Evolutionary conservation across 192 early-diverging fungal species (phyloP).

Genomic region (Jimgerdemannia lactiflua): DNA sequence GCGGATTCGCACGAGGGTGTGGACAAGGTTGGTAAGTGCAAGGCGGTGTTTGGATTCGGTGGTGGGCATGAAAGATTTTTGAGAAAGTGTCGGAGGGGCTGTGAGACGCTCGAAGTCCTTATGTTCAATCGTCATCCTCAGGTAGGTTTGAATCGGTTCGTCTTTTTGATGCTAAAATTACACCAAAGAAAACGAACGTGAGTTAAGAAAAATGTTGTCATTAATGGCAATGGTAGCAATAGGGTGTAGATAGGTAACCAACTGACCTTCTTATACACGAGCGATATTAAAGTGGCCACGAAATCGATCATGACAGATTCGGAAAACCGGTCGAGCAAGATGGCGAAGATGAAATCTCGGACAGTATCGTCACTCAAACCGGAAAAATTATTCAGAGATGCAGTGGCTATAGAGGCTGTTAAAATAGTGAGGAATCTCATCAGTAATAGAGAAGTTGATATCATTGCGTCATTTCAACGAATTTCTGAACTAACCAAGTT

Average conservation of each 20-base stretch:
- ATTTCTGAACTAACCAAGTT: constrained; percentile 9
- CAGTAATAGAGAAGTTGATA: no score
- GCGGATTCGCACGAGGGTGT: constrained; percentile 44
- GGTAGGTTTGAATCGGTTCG: constrained; percentile 35
- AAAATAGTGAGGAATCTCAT: no score
- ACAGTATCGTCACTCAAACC: constrained; percentile 27
- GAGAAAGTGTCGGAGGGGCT: constrained; percentile 24
- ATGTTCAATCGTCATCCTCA: constrained; percentile 30
- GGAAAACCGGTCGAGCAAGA: constrained; percentile 35
- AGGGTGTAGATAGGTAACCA: no score
- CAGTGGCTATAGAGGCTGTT: neutral
- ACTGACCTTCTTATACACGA: constrained; percentile 31
- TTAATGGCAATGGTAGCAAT: neutral
- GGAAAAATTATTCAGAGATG: neutral
- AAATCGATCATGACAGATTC: constrained; percentile 39
- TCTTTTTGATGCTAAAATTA: constrained; percentile 15
- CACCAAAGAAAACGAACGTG: neutral
- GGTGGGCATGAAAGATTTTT: constrained; percentile 22
- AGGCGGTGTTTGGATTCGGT: constrained; percentile 29
- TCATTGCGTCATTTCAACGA: no score
- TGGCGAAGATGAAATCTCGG: constrained; percentile 35
- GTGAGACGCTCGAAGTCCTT: constrained; percentile 38
- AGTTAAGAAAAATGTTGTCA: neutral
- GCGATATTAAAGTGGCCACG: constrained; percentile 27
- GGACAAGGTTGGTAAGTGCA: constrained; percentile 47